Evolutionary conservation across 257 asterid species (phyloP), one percentile per base, ranked within the genome.

Genomic region (Penstemon eatonii): DNA sequence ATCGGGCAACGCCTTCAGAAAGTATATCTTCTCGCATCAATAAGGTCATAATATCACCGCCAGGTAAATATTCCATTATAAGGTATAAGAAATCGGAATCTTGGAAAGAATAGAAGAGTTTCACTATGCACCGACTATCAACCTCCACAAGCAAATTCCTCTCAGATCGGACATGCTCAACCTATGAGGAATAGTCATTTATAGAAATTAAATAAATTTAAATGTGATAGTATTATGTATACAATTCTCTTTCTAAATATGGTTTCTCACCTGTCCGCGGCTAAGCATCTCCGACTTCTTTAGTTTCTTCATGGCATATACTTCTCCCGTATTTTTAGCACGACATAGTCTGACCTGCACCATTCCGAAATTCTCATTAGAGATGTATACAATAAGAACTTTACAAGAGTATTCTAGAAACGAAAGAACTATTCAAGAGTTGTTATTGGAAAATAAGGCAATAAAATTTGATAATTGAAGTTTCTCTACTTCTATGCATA

Each of bases 121-220:
- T 90, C 79, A 93, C 99, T 63, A 93, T 93, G 91, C 88, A 93
- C 39, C 97, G 90, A 81, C 99, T 90, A 64, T 90, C 97, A 55
- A 93, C 99, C 86, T 93, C 99, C 73, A 78, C 99, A 13, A 93
- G 97, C 87, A 93, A 78, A 81, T 93, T 90, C 84, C 99, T 90
- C 86, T 93, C 99, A 0, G 99, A 93, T 8, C 97, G 89, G 6
- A 93, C 99, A 79, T 93, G 99, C 89, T 93, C 99, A 73, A 93
- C 99, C 98, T 93, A 73, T 18, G 66, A 67, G 53, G 61, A 67
- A 68, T 63, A 69, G 43, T 50, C 63, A 46, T 46, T 69, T 63
- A 11, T 60, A 44, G 11, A 62, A 44, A 56, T 49, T 15, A 45
- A 33, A 42, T 49, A 44, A 41, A n/a, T 25, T 25, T 25, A 3